Percentiles rank a stretch among this genome's conserved stretches.
Conservation (phyloP, 2,329 filamentous ascomycete species). For the Pyricularia pennisetigena region DNA sequence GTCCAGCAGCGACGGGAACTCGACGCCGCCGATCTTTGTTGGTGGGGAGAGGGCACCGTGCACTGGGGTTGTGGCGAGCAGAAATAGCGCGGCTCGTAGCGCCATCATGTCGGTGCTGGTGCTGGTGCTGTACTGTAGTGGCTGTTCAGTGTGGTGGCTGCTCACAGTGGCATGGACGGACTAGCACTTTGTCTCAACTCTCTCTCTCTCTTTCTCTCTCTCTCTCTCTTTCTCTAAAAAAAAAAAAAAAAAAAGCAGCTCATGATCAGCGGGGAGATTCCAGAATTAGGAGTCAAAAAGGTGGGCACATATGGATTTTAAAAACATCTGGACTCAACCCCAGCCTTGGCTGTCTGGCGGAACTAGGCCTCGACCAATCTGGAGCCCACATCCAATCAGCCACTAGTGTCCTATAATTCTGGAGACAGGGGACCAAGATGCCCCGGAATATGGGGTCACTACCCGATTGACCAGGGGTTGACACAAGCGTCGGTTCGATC, state of each 20-base stretch:
- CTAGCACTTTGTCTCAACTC: background rate
- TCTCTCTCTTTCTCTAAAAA: no score
- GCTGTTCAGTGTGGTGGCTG: no score
- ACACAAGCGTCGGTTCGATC: background rate
- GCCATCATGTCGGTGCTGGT: no score
- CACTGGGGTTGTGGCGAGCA: background rate
- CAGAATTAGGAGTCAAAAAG: background rate
- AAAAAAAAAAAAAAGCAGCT: no score
- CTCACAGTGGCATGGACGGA: background rate
- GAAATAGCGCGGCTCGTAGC: background rate
- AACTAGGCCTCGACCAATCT: background rate
- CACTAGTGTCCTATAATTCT: background rate
- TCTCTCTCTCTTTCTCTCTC: no score
- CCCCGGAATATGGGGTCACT: background rate
- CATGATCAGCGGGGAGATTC: no score
- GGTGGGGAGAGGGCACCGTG: background rate
- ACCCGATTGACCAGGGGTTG: background rate
- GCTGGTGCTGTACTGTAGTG: no score
- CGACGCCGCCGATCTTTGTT: background rate
- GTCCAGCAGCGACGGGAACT: slow-evolving; percentile 18
- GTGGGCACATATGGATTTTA: background rate
- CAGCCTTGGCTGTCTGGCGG: background rate
- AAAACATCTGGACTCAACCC: background rate
- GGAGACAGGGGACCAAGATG: no score
- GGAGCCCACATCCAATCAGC: background rate